A percentile compares a stretch with the other conserved stretches of the same genome.
Conservation (phyloP, 2,329 filamentous ascomycete genomes). For the Aspergillus neoniger region DNA sequence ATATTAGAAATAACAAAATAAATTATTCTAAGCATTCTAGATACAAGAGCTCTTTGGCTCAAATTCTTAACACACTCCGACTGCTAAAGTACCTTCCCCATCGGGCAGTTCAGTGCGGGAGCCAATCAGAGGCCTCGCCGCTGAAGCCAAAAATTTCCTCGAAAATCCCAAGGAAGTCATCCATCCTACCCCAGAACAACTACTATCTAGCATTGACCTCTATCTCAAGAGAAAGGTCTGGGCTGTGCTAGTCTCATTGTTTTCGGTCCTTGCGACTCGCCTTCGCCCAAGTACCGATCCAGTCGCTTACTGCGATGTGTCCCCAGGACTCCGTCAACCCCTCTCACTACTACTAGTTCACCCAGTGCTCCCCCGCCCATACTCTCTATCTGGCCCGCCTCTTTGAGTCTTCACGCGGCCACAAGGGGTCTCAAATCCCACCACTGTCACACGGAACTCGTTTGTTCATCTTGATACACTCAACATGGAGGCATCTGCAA, state of each 20-base stretch:
- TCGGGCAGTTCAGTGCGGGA: slow-evolving; percentile 1
- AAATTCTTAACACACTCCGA: no score
- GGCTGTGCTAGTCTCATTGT: neutral
- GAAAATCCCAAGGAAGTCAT: neutral
- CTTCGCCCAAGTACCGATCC: neutral
- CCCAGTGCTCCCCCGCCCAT: slow-evolving; percentile 4
- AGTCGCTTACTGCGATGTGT: neutral
- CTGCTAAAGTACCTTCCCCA: neutral
- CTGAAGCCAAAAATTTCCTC: neutral
- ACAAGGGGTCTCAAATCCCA: neutral
- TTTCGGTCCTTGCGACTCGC: neutral
- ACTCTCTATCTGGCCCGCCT: slow-evolving; percentile 1
- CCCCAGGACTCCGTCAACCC: neutral
- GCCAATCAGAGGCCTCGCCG: slow-evolving; percentile 5
- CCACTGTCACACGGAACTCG: no score
- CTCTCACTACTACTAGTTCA: neutral
- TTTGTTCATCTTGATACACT: neutral
- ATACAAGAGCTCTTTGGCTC: no score
- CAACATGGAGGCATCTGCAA: slow-evolving; percentile 14
- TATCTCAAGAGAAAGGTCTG: neutral
- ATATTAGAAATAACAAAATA: no score
- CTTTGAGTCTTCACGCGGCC: neutral
- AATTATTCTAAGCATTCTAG: no score
- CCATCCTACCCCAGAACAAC: neutral
- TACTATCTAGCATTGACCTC: neutral